Conservation (phyloP, 2,329 filamentous ascomycete genomes). For the Neofusicoccum parvum region DNA sequence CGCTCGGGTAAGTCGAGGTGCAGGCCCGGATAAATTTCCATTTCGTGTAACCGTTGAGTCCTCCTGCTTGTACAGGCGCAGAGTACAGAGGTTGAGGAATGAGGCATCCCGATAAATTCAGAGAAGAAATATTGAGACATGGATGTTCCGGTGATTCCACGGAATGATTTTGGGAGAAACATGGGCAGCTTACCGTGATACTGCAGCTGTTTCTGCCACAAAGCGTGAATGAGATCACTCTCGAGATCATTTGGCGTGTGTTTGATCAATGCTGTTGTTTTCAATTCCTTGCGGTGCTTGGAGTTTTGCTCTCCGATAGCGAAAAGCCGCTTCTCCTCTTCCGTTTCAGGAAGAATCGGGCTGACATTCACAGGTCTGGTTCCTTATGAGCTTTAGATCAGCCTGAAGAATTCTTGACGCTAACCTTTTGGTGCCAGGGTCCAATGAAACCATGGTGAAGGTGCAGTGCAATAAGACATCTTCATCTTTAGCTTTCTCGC, state of each 20-base stretch:
- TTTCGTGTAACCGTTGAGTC: no score
- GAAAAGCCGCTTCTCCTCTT: constrained; percentile 66
- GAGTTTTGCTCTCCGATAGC: constrained; percentile 67
- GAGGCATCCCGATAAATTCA: neutral
- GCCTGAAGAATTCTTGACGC: neutral
- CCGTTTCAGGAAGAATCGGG: constrained; percentile 62
- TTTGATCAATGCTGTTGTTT: constrained; percentile 62
- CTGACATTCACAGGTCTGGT: constrained; percentile 62
- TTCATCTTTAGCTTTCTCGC: constrained; percentile 57
- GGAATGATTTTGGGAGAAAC: neutral
- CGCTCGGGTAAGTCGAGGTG: no score
- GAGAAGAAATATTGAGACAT: neutral
- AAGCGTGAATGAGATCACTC: constrained; percentile 70
- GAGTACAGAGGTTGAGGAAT: no score
- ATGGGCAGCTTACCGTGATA: constrained; percentile 54
- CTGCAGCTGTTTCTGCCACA: constrained; percentile 69
- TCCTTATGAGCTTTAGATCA: neutral
- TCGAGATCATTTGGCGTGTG: constrained; percentile 72
- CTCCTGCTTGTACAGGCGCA: no score
- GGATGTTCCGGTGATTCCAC: neutral
- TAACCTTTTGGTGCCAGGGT: constrained; percentile 66
- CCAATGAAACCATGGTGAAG: constrained; percentile 76
- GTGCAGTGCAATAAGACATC: constrained; percentile 71
- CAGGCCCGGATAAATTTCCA: no score
- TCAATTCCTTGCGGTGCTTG: constrained; percentile 65